Percentiles rank a stretch among this genome's conserved stretches.
Conservation (phyloP, 2,329 filamentous ascomycete genomes). For the Diplodia corticola region DNA sequence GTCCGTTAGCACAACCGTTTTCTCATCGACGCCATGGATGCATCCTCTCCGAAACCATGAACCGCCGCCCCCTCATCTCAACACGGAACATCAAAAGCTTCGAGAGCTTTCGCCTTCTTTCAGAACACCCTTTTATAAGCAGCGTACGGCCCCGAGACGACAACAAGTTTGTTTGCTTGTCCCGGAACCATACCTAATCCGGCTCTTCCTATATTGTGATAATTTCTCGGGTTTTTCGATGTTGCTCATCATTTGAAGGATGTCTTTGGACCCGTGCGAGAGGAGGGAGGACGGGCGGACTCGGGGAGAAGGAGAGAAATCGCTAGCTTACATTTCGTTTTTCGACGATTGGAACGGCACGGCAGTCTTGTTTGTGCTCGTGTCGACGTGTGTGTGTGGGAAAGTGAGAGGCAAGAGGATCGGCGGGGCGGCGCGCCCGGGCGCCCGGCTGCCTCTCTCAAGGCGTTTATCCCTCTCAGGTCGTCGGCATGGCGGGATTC, state of each 20-base stretch:
- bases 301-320: neutral
- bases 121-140: slow-evolving; percentile 7
- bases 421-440: no score
- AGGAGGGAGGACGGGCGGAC: no score
- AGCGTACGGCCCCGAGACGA: neutral
- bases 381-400: neutral
- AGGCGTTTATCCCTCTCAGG: neutral
- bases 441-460: neutral
- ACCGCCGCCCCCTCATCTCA: no score
- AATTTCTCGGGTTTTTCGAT: neutral
- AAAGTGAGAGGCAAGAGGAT: no score
- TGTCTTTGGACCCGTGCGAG: neutral
- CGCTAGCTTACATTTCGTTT: neutral
- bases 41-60: no score
- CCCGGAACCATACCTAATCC: slow-evolving; percentile 3
- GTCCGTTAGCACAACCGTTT: no score
- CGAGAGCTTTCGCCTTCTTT: neutral
- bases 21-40: no score
- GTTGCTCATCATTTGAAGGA: slow-evolving; percentile 10
- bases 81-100: neutral
- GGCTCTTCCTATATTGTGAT: slow-evolving; percentile 16
- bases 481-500: neutral
- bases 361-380: no score
- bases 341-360: no score
- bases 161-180: neutral